phyloP scores from a whole-genome alignment of 139 green algal genomes.

The Chlamydomonas sp. region DNA sequence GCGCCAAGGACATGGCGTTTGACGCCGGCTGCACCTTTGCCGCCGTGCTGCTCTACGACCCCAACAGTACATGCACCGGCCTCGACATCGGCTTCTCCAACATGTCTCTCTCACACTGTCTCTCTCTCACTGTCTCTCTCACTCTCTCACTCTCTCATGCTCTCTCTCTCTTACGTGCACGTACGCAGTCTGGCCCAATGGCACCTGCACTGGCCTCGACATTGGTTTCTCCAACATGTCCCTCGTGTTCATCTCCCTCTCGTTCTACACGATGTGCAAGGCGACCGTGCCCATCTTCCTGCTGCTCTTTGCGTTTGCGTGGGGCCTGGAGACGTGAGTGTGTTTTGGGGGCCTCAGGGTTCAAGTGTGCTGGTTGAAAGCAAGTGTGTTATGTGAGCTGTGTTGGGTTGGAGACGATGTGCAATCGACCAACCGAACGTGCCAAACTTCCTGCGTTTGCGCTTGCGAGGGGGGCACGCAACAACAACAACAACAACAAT shows the following conservation, averaged over 20 bases:
- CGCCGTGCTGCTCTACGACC: background rate
- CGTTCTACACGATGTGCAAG: constrained; percentile 97
- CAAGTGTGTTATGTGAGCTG: too few species aligned
- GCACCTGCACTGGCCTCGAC: constrained; percentile 78
- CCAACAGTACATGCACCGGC: background rate
- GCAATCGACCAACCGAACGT: too few species aligned
- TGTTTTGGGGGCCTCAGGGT: too few species aligned
- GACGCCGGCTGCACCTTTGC: background rate
- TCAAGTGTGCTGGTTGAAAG: too few species aligned
- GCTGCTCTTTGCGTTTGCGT: constrained; percentile 85
- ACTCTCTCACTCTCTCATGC: background rate
- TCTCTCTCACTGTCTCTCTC: background rate
- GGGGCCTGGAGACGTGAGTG: constrained; percentile 66
- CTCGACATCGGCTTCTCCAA: background rate
- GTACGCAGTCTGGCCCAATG: constrained; percentile 84
- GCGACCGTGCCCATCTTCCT: constrained; percentile 87
- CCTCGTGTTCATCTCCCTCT: constrained; percentile 81
- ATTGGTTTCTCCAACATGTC: constrained; percentile 90
- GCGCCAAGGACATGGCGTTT: constrained; percentile 3
- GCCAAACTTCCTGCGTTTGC: too few species aligned
- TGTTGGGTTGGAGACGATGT: too few species aligned
- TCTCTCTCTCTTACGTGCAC: background rate
- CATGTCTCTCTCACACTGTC: background rate
- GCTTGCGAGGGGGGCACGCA: too few species aligned
- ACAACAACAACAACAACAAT: too few species aligned